Base-by-base conservation (phyloP, 192 early-diverging fungal species). In the Coemansia javaensis region DNA sequence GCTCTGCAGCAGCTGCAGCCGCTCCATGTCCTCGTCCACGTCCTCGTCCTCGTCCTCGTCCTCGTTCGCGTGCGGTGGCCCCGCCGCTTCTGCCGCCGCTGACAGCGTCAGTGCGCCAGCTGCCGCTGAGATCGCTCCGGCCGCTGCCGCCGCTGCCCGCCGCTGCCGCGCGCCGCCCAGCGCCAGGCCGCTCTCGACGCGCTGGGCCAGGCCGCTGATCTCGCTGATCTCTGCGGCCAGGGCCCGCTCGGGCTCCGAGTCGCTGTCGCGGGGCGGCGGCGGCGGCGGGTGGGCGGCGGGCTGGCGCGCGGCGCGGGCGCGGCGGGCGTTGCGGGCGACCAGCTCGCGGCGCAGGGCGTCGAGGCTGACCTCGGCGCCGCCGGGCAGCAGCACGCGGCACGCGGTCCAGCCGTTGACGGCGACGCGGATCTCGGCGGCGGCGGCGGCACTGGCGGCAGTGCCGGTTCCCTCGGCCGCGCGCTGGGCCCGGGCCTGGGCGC, bases 351-450 rank as follows among this genome's bases (percentile, higher is more conserved):
- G 43, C 39, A 73, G 53, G 5, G 44, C 27, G 39, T 73, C 69
- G 18, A 73, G 37, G 13, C 49, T 7, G n/a, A 72, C 27, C 39
- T 72, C 61, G 0, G 63, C 71, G 8, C 47, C 42, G 1, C 16
- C 11, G 7, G 47, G 18, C 1, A 77, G 22, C 24, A 40, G 49
- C 11, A 84, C 66, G 22, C 81, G 74, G 41, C 80, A 79, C 7
- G 82, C 79, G 5, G 78, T 81, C 82, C 82, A 84, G 33, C 82
- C 82, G 48, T 84, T 84, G 23, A 82, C 81, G 1, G 81, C 79
- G 2, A 82, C 81, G 4, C 77, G 66, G 32, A 64, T 63, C 40
- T 75, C 71, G 23, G 47, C 42, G 2, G 37, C n/a, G 4, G 41
- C 32, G 15, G 24, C 36, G 3, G 31, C 38, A 6, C 39, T 23